These are phyloP conservation scores for Conoideocrella luteorostrata DNA, from an alignment of 2,329 filamentous ascomycete species.

Conservation along the genomic window DNA sequence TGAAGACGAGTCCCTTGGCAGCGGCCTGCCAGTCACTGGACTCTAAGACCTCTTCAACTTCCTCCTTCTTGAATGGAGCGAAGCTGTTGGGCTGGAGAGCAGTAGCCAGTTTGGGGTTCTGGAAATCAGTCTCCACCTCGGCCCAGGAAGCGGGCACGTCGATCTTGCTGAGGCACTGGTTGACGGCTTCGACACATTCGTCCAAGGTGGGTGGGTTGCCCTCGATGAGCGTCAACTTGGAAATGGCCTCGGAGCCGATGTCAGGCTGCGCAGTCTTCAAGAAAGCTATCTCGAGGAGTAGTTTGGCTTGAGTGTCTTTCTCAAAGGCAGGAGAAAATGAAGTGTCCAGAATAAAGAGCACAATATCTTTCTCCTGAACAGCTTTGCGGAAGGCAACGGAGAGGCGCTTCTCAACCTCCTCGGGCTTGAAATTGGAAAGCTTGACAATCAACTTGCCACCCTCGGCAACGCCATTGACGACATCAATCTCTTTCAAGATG, in stretches of 20 bases:
- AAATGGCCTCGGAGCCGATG: constrained; percentile 52
- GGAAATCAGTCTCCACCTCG: constrained; percentile 51
- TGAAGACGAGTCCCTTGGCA: constrained; percentile 85
- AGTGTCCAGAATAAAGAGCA: constrained; percentile 71
- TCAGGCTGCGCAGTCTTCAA: constrained; percentile 68
- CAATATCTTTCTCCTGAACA: constrained; percentile 61
- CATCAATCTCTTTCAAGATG: constrained; percentile 70
- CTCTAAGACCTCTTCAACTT: constrained; percentile 57
- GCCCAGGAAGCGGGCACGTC: constrained; percentile 78
- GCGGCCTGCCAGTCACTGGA: constrained; percentile 75
- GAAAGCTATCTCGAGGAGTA: constrained; percentile 76
- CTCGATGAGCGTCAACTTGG: constrained; percentile 58
- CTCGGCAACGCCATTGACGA: constrained; percentile 62
- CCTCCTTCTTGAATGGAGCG: constrained; percentile 67
- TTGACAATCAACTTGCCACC: constrained; percentile 70
- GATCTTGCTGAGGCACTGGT: constrained; percentile 63
- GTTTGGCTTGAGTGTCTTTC: constrained; percentile 58
- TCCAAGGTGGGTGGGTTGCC: constrained; percentile 42
- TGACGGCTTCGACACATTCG: constrained; percentile 61
- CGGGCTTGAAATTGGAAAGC: constrained; percentile 73
- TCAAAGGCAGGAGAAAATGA: constrained; percentile 61
- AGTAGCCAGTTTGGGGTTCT: constrained; percentile 47
- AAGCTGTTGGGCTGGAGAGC: constrained; percentile 78
- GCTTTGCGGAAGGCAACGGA: constrained; percentile 63
- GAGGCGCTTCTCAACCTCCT: constrained; percentile 84